A percentile compares a stretch with the other conserved stretches of the same genome.
phyloP scores from a whole-genome alignment of 2,329 filamentous ascomycete genomes.

The Exophiala sp. region DNA sequence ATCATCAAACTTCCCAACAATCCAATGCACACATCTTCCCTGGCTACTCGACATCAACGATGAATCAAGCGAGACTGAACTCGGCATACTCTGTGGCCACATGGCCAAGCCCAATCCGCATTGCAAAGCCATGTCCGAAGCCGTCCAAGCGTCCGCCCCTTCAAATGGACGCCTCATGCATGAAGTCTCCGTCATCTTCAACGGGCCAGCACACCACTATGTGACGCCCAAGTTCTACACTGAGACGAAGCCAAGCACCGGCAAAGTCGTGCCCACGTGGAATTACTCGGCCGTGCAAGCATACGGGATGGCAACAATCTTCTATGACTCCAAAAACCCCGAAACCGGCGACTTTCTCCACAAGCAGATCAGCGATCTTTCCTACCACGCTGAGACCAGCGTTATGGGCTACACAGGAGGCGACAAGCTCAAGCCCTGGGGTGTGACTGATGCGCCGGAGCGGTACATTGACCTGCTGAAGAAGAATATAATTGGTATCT shows the following conservation, averaged over 20 bases:
- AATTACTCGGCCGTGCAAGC: slow-evolving; percentile 65
- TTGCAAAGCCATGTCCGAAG: slow-evolving; percentile 57
- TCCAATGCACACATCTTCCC: slow-evolving; percentile 61
- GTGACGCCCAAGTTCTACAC: slow-evolving; percentile 67
- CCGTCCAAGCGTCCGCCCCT: slow-evolving; percentile 24
- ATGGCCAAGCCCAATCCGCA: slow-evolving; percentile 63
- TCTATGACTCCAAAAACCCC: slow-evolving; percentile 47
- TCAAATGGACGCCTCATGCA: slow-evolving; percentile 33
- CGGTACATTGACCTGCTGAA: slow-evolving; percentile 56
- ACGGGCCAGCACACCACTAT: slow-evolving; percentile 57
- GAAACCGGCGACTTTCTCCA: slow-evolving; percentile 50
- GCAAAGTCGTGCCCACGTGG: slow-evolving; percentile 69
- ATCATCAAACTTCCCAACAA: slow-evolving; percentile 47
- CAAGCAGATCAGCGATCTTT: slow-evolving; percentile 53
- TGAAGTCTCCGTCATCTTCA: slow-evolving; percentile 64
- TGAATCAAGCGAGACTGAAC: slow-evolving; percentile 38
- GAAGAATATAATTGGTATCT: slow-evolving; percentile 59
- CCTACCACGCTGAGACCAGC: slow-evolving; percentile 47
- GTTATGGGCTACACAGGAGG: slow-evolving; percentile 56
- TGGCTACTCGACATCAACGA: slow-evolving; percentile 52
- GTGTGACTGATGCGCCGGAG: slow-evolving; percentile 55
- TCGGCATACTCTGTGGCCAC: slow-evolving; percentile 56
- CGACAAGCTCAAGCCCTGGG: slow-evolving; percentile 45
- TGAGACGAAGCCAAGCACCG: slow-evolving; percentile 61
- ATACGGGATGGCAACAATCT: slow-evolving; percentile 57